These are phyloP conservation scores for Didymella sp. DNA, from an alignment of 2,329 filamentous ascomycete genomes.

Conservation along the genomic window DNA sequence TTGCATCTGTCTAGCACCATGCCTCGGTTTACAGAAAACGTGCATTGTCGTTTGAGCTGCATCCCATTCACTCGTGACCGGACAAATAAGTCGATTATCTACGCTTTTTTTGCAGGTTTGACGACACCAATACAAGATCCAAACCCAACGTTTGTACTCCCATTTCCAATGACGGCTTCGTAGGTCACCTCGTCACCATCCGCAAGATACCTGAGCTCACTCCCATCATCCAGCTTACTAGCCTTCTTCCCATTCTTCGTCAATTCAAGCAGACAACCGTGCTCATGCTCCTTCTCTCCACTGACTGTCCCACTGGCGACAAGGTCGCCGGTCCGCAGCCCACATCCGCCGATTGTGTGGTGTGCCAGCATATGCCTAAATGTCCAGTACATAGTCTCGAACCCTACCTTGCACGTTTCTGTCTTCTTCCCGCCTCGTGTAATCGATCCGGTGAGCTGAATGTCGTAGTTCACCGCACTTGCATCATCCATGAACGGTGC, in stretches of 20 bases:
- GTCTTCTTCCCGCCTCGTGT: constrained; percentile 27
- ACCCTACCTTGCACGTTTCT: constrained; percentile 42
- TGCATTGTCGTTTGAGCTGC: background rate
- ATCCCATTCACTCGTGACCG: background rate
- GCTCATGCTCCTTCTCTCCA: constrained; percentile 46
- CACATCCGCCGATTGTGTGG: constrained; percentile 53
- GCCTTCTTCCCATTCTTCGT: constrained; percentile 47
- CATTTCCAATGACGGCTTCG: constrained; percentile 47
- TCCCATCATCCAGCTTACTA: constrained; percentile 38
- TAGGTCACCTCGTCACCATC: constrained; percentile 53
- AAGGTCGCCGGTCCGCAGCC: constrained; percentile 53
- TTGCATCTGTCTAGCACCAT: too few relatives aligned
- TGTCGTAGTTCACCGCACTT: constrained; percentile 33
- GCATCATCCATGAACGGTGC: constrained; percentile 37
- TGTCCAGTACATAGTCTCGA: constrained; percentile 55
- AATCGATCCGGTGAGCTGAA: constrained; percentile 34
- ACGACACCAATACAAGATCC: constrained; percentile 51
- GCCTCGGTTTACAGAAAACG: too few relatives aligned
- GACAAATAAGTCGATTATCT: background rate
- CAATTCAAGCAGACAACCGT: constrained; percentile 54
- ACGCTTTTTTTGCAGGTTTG: constrained; percentile 31
- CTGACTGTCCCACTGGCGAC: constrained; percentile 56
- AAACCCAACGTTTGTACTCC: constrained; percentile 47
- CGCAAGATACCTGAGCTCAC: constrained; percentile 48
- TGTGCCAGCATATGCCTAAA: constrained; percentile 56